phyloP scores from a whole-genome alignment of 108 stramenopile genomes.

The Craspedostauros australis region DNA sequence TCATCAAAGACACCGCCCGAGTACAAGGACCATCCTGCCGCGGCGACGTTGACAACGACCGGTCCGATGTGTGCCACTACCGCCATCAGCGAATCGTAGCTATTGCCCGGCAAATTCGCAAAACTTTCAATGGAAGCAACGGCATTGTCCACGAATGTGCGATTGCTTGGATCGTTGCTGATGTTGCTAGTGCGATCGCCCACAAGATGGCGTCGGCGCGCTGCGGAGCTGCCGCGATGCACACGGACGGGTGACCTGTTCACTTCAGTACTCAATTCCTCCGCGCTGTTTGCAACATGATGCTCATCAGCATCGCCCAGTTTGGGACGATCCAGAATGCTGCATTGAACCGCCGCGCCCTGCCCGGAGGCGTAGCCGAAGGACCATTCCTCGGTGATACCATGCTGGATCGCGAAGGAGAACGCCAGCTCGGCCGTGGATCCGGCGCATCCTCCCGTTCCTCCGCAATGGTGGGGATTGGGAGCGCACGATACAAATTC shows the following conservation, averaged over 20 bases:
- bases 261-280: too few relatives aligned
- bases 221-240: too few relatives aligned
- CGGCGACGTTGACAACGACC: constrained; percentile 66
- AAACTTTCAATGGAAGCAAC: constrained; percentile 70
- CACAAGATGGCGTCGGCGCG: too few relatives aligned
- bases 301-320: too few relatives aligned
- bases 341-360: constrained; percentile 37
- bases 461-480: constrained; percentile 83
- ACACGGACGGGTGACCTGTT: too few relatives aligned
- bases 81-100: constrained; percentile 71
- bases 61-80: constrained; percentile 79
- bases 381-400: constrained; percentile 52
- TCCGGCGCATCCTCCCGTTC: constrained; percentile 62
- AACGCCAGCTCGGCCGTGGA: constrained; percentile 68
- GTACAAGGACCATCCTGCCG: constrained; percentile 55
- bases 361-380: constrained; percentile 52
- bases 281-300: too few relatives aligned
- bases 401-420: constrained; percentile 52
- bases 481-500: constrained; percentile 73
- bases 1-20: constrained; percentile 43
- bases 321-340: neutral
- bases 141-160: constrained; percentile 17
- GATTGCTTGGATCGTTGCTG: too few relatives aligned
- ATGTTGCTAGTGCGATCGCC: too few relatives aligned
- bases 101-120: constrained; percentile 58